Evolutionary conservation across 2,329 filamentous ascomycete genomes (phyloP).

Genomic region (Colletotrichum sp.): DNA sequence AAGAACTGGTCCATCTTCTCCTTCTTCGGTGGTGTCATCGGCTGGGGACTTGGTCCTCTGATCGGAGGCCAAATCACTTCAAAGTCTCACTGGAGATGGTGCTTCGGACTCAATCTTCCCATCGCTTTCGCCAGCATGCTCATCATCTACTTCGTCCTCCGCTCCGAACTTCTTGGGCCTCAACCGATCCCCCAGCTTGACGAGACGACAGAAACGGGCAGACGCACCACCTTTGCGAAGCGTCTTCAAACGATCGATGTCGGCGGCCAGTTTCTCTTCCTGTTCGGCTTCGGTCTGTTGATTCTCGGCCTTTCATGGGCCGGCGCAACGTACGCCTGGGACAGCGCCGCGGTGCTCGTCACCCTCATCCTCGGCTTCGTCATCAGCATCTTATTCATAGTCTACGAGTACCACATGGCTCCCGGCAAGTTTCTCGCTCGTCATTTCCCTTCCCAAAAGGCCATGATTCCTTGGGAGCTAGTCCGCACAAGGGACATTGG

Average conservation of each 20-base stretch:
- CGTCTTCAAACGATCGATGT: constrained; percentile 61
- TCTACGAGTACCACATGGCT: constrained; percentile 60
- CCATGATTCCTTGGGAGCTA: constrained; percentile 70
- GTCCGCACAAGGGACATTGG: constrained; percentile 62
- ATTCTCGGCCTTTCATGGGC: constrained; percentile 63
- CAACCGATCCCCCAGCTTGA: constrained; percentile 52
- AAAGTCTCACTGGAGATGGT: constrained; percentile 65
- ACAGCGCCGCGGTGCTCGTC: constrained; percentile 50
- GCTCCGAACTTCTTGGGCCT: constrained; percentile 62
- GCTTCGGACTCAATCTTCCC: constrained; percentile 69
- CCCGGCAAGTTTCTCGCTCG: constrained; percentile 51
- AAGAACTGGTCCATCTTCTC: constrained; percentile 68
- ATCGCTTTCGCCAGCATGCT: constrained; percentile 56
- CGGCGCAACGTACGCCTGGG: constrained; percentile 58
- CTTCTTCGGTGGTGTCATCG: constrained; percentile 58
- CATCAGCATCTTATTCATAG: constrained; percentile 46
- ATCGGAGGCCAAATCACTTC: constrained; percentile 63
- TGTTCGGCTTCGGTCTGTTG: constrained; percentile 58
- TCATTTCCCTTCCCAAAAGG: constrained; percentile 57
- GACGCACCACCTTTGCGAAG: constrained; percentile 38
- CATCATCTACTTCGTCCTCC: constrained; percentile 61
- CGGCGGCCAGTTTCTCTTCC: constrained; percentile 61
- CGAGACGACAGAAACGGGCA: constrained; percentile 38
- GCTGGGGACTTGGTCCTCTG: constrained; percentile 66
- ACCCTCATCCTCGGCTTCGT: constrained; percentile 52